Evolutionary conservation across 305 asterid species (phyloP).

Genomic region (Solanum hybrid): DNA sequence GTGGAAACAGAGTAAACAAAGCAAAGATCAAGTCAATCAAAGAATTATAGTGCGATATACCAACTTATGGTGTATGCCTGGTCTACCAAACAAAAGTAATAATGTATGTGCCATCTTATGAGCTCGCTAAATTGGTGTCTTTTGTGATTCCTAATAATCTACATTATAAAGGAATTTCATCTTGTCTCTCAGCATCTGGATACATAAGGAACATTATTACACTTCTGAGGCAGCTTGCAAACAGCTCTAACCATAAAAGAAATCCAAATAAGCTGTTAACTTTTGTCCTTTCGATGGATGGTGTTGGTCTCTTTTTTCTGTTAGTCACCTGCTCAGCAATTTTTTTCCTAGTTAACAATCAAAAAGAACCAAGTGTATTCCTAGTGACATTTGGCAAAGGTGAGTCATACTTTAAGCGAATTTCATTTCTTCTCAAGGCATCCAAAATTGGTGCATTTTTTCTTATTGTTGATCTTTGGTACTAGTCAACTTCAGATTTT

Average conservation of each 20-base stretch:
- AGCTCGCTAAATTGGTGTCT: background rate
- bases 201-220: background rate
- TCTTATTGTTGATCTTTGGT: background rate
- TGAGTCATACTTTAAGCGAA: background rate
- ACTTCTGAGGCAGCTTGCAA: background rate
- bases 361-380: background rate
- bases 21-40: background rate
- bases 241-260: background rate
- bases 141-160: background rate
- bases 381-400: background rate
- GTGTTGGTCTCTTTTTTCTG: background rate
- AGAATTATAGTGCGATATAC: background rate
- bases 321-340: background rate
- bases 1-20: background rate
- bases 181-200: background rate
- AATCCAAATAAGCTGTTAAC: background rate
- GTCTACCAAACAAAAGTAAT: background rate
- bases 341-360: background rate
- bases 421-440: background rate
- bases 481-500: background rate
- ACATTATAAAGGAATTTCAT: background rate
- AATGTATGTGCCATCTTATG: background rate
- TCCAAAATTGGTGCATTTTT: background rate
- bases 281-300: background rate
- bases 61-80: background rate